phyloP scores from a whole-genome alignment of 208 protist genomes.

The Trypanosoma lewisi region DNA sequence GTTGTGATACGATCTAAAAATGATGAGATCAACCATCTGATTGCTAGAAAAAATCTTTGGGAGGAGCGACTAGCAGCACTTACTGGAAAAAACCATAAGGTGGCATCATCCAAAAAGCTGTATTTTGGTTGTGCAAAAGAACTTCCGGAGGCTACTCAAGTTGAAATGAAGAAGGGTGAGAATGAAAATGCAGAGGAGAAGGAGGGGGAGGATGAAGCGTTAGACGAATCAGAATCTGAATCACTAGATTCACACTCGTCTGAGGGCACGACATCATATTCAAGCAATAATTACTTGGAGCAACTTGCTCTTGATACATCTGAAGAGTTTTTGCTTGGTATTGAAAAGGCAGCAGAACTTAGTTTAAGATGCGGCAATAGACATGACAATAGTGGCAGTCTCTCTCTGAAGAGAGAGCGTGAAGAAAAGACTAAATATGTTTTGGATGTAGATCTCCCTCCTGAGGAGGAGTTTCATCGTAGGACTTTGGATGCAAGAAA shows the following conservation, averaged over 20 bases:
- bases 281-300: slow-evolving; percentile 15
- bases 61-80: slow-evolving; percentile 39
- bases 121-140: slow-evolving; percentile 81
- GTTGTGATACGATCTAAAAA: slow-evolving; percentile 67
- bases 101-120: slow-evolving; percentile 28
- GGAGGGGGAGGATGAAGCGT: neutral
- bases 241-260: slow-evolving; percentile 11
- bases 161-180: neutral
- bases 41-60: slow-evolving; percentile 61
- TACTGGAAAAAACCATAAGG: slow-evolving; percentile 19
- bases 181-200: neutral
- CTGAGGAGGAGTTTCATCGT: slow-evolving; percentile 39
- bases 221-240: slow-evolving; percentile 1
- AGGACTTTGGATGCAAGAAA: slow-evolving; percentile 27
- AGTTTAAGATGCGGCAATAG: slow-evolving; percentile 1
- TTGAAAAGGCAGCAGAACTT: slow-evolving; percentile 26
- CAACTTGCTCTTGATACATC: slow-evolving; percentile 26
- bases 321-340: slow-evolving; percentile 31
- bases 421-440: slow-evolving; percentile 9
- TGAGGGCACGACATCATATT: slow-evolving; percentile 6
- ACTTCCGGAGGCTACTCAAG: slow-evolving; percentile 48
- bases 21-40: slow-evolving; percentile 73
- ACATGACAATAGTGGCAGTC: neutral
- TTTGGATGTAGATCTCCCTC: slow-evolving; percentile 41
- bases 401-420: neutral